A percentile compares a stretch with the other conserved stretches of the same genome.
phyloP scores from a whole-genome alignment of 306 rosid species.

The Cucumis melo region DNA sequence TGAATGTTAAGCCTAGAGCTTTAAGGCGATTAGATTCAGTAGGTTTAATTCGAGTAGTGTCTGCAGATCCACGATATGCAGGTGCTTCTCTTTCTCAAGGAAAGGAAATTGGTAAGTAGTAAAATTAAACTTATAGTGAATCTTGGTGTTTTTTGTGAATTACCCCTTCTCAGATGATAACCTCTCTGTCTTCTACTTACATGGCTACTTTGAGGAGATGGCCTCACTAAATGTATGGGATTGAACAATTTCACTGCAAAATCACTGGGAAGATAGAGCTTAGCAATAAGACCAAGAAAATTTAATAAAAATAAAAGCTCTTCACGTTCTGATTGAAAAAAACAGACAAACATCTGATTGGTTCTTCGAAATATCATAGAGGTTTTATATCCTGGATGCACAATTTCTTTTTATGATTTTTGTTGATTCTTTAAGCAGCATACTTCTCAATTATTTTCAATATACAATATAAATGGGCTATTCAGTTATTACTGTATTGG shows the following conservation, averaged over 20 bases:
- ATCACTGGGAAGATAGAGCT: background rate
- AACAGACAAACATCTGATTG: background rate
- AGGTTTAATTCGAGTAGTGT: conserved; percentile 62
- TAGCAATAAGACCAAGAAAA: background rate
- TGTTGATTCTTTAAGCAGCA: background rate
- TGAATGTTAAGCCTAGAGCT: conserved; percentile 29
- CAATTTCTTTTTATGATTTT: background rate
- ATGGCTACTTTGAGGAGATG: background rate
- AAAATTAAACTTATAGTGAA: background rate
- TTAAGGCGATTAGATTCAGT: conserved; percentile 44
- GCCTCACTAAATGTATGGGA: background rate
- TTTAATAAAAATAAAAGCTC: background rate
- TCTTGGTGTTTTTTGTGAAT: background rate
- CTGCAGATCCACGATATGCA: conserved; percentile 34
- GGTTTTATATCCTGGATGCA: background rate
- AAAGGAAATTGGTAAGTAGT: conserved; percentile 34
- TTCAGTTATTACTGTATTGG: background rate
- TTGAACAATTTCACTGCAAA: background rate
- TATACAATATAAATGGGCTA: background rate
- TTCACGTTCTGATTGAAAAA: background rate
- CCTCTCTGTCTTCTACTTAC: background rate
- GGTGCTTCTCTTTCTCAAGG: conserved; percentile 25
- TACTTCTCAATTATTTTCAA: background rate
- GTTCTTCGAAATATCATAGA: background rate
- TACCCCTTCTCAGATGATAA: background rate